Evolutionary conservation across 495 filamentous ascomycete genomes (phyloP).

Genomic region (Podospora bellae-mahoneyi): DNA sequence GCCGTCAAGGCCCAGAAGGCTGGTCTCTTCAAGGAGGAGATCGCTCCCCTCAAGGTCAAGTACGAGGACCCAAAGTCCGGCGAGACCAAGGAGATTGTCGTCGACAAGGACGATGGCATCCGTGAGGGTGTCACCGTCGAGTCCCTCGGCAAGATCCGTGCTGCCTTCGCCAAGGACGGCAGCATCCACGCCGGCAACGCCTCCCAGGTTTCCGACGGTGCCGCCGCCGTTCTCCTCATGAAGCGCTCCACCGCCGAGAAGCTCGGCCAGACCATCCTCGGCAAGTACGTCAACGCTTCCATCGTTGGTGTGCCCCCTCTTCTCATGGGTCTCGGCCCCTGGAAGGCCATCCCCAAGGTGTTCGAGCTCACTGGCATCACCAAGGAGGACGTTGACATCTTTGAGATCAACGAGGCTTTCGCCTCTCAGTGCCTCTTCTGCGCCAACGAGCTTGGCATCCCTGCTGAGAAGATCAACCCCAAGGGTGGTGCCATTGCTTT

Average conservation of each 20-base stretch:
- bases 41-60: slow-evolving; percentile 78
- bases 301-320: slow-evolving; percentile 88
- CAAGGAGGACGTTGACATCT: slow-evolving; percentile 93
- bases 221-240: slow-evolving; percentile 94
- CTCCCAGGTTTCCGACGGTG: slow-evolving; percentile 91
- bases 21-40: slow-evolving; percentile 92
- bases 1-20: slow-evolving; percentile 78
- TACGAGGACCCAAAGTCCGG: slow-evolving; percentile 85
- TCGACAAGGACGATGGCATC: slow-evolving; percentile 84
- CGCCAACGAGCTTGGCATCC: slow-evolving; percentile 78
- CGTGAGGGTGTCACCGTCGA: slow-evolving; percentile 82
- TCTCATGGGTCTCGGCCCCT: slow-evolving; percentile 94
- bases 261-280: slow-evolving; percentile 82
- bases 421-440: slow-evolving; percentile 95
- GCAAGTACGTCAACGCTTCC: slow-evolving; percentile 78
- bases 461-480: slow-evolving; percentile 83
- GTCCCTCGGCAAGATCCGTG: slow-evolving; percentile 79
- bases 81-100: slow-evolving; percentile 79
- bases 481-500: slow-evolving; percentile 99
- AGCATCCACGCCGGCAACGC: slow-evolving; percentile 97
- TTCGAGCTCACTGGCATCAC: slow-evolving; percentile 80
- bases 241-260: slow-evolving; percentile 85
- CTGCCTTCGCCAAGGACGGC: slow-evolving; percentile 85
- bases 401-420: slow-evolving; percentile 99
- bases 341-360: slow-evolving; percentile 91